Percentiles rank a stretch among this genome's conserved stretches.
These are phyloP conservation scores for Cutaneotrichosporon sp. DNA, from an alignment of 1,284 basidiomycete genomes.

Conservation along the genomic window DNA sequence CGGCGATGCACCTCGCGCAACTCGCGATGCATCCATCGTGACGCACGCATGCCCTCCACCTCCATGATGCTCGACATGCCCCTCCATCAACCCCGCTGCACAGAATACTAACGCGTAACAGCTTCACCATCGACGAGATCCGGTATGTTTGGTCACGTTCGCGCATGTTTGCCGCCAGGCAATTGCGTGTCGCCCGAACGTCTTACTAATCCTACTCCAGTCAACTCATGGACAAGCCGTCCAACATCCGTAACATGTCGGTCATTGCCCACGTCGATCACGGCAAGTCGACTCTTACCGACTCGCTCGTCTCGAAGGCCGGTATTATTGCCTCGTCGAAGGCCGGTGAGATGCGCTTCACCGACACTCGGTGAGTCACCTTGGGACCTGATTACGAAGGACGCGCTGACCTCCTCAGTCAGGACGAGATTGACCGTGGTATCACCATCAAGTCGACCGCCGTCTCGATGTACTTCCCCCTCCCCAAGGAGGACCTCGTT, in stretches of 20 bases:
- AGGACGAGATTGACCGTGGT: conserved; percentile 99
- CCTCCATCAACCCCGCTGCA: neutral
- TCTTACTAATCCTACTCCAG: conserved; percentile 7
- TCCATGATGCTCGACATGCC: neutral
- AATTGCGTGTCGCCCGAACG: neutral
- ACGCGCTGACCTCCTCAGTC: conserved; percentile 55
- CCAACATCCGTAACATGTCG: conserved; percentile 82
- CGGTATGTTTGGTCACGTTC: conserved; percentile 57
- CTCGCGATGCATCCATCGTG: neutral
- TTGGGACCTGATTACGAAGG: neutral
- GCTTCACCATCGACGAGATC: conserved; percentile 62
- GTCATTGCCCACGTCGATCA: conserved; percentile 99
- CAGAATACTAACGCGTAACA: neutral
- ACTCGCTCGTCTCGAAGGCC: conserved; percentile 98
- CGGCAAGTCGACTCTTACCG: conserved; percentile 99
- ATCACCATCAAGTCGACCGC: conserved; percentile 99
- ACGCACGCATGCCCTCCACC: neutral
- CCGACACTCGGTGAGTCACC: conserved; percentile 68
- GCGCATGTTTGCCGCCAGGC: neutral
- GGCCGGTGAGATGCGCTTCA: conserved; percentile 96
- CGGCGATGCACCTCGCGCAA: neutral
- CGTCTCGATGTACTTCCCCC: conserved; percentile 99
- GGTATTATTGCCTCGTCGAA: conserved; percentile 97
- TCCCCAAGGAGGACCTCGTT: conserved; percentile 80
- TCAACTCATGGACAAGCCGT: conserved; percentile 37